phyloP scores from a whole-genome alignment of 176 grass and related monocot species.

The Hyparrhenia diplandra region DNA sequence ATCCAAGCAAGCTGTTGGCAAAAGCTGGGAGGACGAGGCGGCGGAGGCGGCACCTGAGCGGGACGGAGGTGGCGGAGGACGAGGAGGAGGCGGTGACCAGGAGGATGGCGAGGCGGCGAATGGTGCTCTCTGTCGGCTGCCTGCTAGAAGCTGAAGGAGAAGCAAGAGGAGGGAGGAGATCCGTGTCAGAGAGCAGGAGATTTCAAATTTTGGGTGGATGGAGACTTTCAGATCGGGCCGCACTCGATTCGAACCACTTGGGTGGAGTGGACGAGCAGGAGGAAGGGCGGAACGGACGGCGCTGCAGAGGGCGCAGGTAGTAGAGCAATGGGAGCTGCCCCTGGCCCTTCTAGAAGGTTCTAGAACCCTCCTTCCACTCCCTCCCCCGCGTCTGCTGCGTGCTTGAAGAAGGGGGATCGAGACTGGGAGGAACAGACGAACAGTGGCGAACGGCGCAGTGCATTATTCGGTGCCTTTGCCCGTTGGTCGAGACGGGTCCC shows the following conservation, averaged over 20 bases:
- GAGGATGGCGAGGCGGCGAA: slow-evolving; percentile 40
- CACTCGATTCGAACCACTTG: background rate
- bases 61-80: background rate
- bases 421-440: too few species aligned
- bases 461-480: background rate
- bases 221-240: background rate
- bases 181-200: background rate
- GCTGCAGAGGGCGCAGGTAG: background rate
- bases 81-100: slow-evolving; percentile 29
- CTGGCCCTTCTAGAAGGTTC: slow-evolving; percentile 28
- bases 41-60: slow-evolving; percentile 44
- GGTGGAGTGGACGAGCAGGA: background rate
- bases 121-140: slow-evolving; percentile 1
- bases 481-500: background rate
- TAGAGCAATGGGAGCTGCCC: background rate
- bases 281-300: background rate
- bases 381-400: background rate
- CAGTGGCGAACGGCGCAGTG: background rate
- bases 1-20: background rate
- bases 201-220: slow-evolving; percentile 2
- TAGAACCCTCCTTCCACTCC: background rate
- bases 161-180: background rate
- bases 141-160: background rate
- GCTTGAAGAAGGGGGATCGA: background rate
- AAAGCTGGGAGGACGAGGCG: background rate